phyloP scores from a whole-genome alignment of 2,329 filamentous ascomycete species.

The Penicillium frequentans region DNA sequence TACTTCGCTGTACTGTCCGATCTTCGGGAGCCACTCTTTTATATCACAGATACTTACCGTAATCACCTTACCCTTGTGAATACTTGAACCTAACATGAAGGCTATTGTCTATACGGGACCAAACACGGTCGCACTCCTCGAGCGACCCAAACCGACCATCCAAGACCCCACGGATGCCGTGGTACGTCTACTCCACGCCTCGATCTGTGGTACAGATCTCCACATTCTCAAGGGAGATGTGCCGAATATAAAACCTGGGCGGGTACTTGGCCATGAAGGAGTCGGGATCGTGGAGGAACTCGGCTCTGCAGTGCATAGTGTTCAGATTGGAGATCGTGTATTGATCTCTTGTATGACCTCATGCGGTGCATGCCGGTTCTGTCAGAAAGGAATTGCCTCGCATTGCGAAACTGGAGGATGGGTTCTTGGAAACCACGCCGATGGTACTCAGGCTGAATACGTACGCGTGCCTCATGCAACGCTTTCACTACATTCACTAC shows the following conservation, averaged over 20 bases:
- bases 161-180: conserved; percentile 49
- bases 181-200: conserved; percentile 49
- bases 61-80: background rate
- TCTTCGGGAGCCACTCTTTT: background rate
- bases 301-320: conserved; percentile 48
- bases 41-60: no score
- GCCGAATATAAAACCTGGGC: conserved; percentile 47
- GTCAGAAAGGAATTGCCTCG: conserved; percentile 52
- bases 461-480: conserved; percentile 55
- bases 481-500: conserved; percentile 49
- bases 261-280: conserved; percentile 55
- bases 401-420: conserved; percentile 57
- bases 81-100: conserved; percentile 43
- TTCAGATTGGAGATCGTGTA: conserved; percentile 53
- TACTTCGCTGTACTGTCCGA: background rate
- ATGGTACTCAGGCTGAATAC: conserved; percentile 60
- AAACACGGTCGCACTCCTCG: conserved; percentile 39
- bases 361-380: conserved; percentile 55
- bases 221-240: conserved; percentile 59
- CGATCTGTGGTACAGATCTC: conserved; percentile 57
- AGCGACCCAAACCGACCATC: conserved; percentile 46
- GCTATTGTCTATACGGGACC: conserved; percentile 47
- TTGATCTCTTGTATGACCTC: conserved; percentile 54
- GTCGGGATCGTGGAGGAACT: conserved; percentile 51
- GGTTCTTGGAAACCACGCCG: conserved; percentile 54